phyloP scores from a whole-genome alignment of 192 early-diverging fungal species.

The Backusella circina region DNA sequence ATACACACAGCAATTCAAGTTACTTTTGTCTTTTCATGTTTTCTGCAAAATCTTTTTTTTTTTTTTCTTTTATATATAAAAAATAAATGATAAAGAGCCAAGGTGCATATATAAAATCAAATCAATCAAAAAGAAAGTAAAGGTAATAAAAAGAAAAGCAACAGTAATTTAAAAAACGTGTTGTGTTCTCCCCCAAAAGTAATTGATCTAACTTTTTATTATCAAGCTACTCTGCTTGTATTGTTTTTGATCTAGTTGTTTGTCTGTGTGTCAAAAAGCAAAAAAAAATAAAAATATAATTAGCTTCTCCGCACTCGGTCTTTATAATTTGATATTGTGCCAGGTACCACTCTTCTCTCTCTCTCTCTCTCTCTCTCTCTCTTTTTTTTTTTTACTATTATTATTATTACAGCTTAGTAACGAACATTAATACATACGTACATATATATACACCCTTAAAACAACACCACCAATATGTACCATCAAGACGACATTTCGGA shows the following conservation, averaged over 20 bases:
- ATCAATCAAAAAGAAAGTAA: background rate
- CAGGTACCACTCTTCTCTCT: background rate
- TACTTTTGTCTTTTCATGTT: too few relatives aligned
- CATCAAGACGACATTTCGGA: slow-evolving; percentile 74
- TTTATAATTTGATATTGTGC: background rate
- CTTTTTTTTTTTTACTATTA: background rate
- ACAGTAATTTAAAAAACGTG: background rate
- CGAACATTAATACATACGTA: background rate
- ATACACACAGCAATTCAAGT: background rate
- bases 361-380: background rate
- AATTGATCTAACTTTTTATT: background rate
- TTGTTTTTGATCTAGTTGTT: background rate
- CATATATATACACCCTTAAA: too few relatives aligned
- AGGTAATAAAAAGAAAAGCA: background rate
- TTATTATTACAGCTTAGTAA: background rate
- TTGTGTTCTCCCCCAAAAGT: background rate
- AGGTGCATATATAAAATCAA: background rate
- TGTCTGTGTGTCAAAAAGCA: background rate
- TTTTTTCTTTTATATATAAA: too few relatives aligned
- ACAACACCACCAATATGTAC: background rate
- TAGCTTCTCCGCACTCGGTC: background rate
- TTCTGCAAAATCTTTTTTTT: too few relatives aligned
- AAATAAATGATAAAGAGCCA: too few relatives aligned
- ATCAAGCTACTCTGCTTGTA: background rate
- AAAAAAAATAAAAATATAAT: too few relatives aligned